Percentiles rank a stretch among this genome's conserved stretches.
Evolutionary conservation across 345 rosid species (phyloP).

Genomic region (Euphorbia peplus): DNA sequence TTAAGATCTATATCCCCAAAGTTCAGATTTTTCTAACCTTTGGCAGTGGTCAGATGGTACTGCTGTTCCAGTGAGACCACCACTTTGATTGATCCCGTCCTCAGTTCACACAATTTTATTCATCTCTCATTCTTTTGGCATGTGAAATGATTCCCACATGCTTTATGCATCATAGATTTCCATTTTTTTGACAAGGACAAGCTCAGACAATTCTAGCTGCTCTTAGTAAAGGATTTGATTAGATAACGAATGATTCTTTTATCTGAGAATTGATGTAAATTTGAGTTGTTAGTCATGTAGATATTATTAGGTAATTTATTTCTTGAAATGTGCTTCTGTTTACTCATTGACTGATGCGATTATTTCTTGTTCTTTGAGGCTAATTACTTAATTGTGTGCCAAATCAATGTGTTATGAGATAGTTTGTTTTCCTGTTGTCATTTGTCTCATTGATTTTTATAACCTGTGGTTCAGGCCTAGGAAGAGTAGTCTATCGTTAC

Average conservation of each 20-base stretch:
- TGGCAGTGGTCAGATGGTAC: neutral
- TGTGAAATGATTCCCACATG: no score
- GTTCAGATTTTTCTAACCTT: neutral
- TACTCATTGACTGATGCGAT: slow-evolving; percentile 17
- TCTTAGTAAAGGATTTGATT: neutral
- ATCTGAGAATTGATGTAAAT: neutral
- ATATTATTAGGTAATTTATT: slow-evolving; percentile 3
- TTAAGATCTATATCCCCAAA: neutral
- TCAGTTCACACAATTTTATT: neutral
- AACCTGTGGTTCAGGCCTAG: slow-evolving; percentile 66
- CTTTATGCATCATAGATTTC: neutral
- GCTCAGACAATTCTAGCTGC: neutral
- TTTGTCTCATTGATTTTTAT: slow-evolving; percentile 13
- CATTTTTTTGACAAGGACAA: neutral
- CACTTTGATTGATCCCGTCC: neutral
- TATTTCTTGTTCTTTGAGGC: neutral
- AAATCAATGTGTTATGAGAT: neutral
- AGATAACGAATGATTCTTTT: no score
- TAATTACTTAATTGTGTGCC: slow-evolving; percentile 1
- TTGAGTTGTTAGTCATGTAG: neutral
- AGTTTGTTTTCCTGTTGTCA: neutral
- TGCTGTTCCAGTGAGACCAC: neutral
- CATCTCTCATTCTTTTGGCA: slow-evolving; percentile 1
- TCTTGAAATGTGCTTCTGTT: slow-evolving; percentile 4
- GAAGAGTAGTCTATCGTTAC: slow-evolving; percentile 79